Conservation (phyloP, 2,329 filamentous ascomycete genomes). For the Penicillium psychrosexuale region DNA sequence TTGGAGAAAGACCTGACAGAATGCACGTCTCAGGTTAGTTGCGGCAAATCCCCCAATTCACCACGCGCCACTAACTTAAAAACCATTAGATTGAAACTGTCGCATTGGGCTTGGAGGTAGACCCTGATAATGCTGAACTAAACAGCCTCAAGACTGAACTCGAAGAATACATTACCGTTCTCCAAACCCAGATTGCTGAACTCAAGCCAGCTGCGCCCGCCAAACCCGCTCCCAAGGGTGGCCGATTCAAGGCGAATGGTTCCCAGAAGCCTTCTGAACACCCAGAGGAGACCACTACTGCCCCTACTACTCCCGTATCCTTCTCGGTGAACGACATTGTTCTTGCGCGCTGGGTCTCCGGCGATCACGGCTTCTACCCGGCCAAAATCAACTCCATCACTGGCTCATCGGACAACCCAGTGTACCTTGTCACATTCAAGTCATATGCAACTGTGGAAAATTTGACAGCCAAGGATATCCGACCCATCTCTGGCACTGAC, state of each 20-base stretch:
- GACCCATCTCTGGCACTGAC: slow-evolving; percentile 65
- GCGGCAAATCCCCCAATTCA: neutral
- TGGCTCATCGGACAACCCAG: slow-evolving; percentile 82
- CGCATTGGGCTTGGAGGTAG: slow-evolving; percentile 69
- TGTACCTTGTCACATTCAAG: slow-evolving; percentile 95
- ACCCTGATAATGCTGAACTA: slow-evolving; percentile 76
- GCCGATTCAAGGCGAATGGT: slow-evolving; percentile 72
- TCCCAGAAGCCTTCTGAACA: slow-evolving; percentile 47
- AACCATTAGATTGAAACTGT: slow-evolving; percentile 71
- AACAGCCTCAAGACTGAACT: slow-evolving; percentile 75
- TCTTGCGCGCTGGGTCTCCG: slow-evolving; percentile 84
- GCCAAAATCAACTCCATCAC: slow-evolving; percentile 92
- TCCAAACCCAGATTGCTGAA: slow-evolving; percentile 77
- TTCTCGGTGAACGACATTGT: slow-evolving; percentile 89
- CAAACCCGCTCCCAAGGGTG: slow-evolving; percentile 57
- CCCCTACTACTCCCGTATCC: slow-evolving; percentile 50
- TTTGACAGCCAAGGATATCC: slow-evolving; percentile 75
- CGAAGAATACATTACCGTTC: slow-evolving; percentile 73
- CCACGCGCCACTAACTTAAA: slow-evolving; percentile 9
- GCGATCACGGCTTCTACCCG: slow-evolving; percentile 86
- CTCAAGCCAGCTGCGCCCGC: slow-evolving; percentile 60
- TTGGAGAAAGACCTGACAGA: slow-evolving; percentile 55
- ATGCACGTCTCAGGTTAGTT: slow-evolving; percentile 55
- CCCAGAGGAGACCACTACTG: slow-evolving; percentile 50
- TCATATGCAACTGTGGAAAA: slow-evolving; percentile 80